A percentile compares a stretch with the other conserved stretches of the same genome.
These are phyloP conservation scores for Wallacemonas sp. DNA, from an alignment of 208 protist species.

Conservation along the genomic window DNA sequence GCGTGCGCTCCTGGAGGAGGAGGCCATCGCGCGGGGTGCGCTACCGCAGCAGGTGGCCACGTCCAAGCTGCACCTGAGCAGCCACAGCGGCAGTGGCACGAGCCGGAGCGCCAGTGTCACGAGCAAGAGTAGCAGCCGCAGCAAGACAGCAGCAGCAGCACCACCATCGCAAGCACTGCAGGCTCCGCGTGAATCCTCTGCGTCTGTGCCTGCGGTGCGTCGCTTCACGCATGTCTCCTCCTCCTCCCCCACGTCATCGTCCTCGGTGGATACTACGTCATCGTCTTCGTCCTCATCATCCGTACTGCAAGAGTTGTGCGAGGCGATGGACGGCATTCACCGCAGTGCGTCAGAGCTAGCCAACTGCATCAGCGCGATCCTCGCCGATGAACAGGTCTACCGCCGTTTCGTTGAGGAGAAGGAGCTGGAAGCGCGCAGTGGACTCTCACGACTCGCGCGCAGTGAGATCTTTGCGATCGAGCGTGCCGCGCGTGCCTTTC, in stretches of 20 bases:
- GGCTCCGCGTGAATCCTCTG: neutral
- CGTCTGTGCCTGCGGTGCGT: neutral
- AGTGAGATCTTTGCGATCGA: neutral
- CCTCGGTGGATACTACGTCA: neutral
- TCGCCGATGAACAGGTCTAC: conserved; percentile 17
- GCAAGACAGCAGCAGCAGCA: neutral
- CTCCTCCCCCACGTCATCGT: conserved; percentile 1
- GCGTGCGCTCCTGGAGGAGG: conserved; percentile 4
- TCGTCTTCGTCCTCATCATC: conserved; percentile 1
- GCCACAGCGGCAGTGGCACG: neutral
- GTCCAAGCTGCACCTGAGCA: conserved; percentile 4
- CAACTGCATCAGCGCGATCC: conserved; percentile 5
- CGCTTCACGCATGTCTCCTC: conserved; percentile 7
- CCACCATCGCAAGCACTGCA: neutral
- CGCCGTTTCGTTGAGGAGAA: conserved; percentile 19
- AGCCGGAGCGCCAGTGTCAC: no score
- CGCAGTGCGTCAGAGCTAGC: neutral
- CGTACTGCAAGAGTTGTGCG: neutral
- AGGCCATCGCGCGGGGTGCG: conserved; percentile 1
- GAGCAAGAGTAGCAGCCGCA: neutral
- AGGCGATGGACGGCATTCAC: neutral
- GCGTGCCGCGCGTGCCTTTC: neutral
- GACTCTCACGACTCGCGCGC: conserved; percentile 4
- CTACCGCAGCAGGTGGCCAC: conserved; percentile 4
- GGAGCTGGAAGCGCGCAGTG: neutral